Base-by-base conservation (phyloP, 371 early-diverging fungal species). In the Syncephalastrum sp. region DNA sequence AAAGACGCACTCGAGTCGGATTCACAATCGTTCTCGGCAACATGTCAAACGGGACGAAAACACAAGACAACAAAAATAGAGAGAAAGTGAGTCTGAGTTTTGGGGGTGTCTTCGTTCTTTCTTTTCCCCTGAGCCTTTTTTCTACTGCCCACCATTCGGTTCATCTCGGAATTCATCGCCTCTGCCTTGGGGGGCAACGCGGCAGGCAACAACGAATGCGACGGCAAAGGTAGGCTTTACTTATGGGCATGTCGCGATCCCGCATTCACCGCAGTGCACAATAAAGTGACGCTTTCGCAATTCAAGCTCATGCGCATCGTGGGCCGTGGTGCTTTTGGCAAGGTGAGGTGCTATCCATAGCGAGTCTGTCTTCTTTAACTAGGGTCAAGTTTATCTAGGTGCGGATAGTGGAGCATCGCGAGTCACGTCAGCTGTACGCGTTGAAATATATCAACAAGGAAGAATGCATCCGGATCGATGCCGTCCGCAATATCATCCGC, bases 401-500 rank as follows among this genome's bases (percentile, higher is more conserved):
- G 51, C 82, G 87, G 15, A 88, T 91, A 54, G 89, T 91, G 13
- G 86, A 93, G 61, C 82, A 87, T 54, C 78, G 78, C 43, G 82
- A 83, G 56, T 77, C 82, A 8, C 83, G 82, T 27, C 63, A 78
- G 47, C 65, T 88, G 13, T 92, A 85, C 57, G 94, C 94, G 5
- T 72, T 93, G 42, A 93, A 93, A 59, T 93, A 93, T 58, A 91
- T 91, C 53, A 83, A 82, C 53, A 94, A 94, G 63, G 75, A 84
- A 42, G 87, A 90, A 61, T 88, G 88, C 59, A 88, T 92, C 42
- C 75, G 70, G 38, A 88, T 88, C 83, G 85, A 89, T 41, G 92
- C 92, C 4, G 81, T 82, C 6, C 76, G 86, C 33, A 91, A 92
- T 64, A 81, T 94, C 25, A 65, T 94, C 42, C 83, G 91, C 54